phyloP scores from a whole-genome alignment of 116 monocot genomes.

The Zostera marina region DNA sequence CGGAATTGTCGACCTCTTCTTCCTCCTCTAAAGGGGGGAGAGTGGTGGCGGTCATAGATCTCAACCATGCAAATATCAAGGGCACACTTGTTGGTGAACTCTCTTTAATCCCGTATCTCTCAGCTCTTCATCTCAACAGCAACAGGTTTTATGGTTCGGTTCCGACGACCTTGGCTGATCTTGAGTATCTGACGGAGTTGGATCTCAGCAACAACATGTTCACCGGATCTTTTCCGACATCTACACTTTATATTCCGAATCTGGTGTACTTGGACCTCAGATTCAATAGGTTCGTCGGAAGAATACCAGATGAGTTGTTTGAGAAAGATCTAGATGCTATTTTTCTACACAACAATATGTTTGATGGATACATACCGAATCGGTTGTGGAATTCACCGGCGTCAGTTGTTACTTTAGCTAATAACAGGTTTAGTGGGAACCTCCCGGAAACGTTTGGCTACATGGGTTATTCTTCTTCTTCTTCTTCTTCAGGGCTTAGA shows the following conservation, averaged over 20 bases:
- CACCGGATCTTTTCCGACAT: slow-evolving; percentile 49
- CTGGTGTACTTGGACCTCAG: slow-evolving; percentile 50
- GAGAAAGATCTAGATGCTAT: slow-evolving; percentile 33
- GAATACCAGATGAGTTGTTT: slow-evolving; percentile 32
- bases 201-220: slow-evolving; percentile 90
- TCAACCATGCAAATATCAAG: slow-evolving; percentile 58
- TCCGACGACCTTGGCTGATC: slow-evolving; percentile 31
- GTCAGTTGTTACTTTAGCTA: slow-evolving; percentile 46
- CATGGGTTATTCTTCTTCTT: background rate
- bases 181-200: slow-evolving; percentile 48
- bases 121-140: slow-evolving; percentile 72
- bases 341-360: slow-evolving; percentile 50
- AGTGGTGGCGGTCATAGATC: slow-evolving; percentile 54
- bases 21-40: slow-evolving; percentile 1
- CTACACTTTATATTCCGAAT: slow-evolving; percentile 27
- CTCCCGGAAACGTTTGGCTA: slow-evolving; percentile 2
- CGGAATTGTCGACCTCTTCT: background rate
- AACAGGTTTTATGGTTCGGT: slow-evolving; percentile 53
- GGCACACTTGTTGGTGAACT: slow-evolving; percentile 40
- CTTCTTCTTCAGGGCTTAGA: slow-evolving; percentile 13
- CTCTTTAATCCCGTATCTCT: slow-evolving; percentile 49
- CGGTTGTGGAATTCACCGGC: slow-evolving; percentile 36
- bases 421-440: slow-evolving; percentile 23
- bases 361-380: slow-evolving; percentile 38
- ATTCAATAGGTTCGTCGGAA: slow-evolving; percentile 39